Conservation (phyloP, 164 flowering plant genomes). For the Platanus orientalis region DNA sequence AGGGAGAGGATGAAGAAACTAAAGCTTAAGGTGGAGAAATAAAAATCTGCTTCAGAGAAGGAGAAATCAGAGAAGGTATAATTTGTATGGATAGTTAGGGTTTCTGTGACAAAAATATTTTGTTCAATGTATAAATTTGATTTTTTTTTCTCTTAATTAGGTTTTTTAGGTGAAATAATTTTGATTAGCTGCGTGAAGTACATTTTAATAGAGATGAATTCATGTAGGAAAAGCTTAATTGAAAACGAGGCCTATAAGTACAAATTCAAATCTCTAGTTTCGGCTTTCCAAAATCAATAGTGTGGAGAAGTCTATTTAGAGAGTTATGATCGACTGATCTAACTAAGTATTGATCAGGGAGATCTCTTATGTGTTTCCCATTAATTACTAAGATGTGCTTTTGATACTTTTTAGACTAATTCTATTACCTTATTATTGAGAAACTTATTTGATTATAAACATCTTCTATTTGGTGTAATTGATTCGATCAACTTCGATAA, state of each 20-base stretch:
- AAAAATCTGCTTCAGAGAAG: constrained; percentile 38
- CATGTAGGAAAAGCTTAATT: too few species aligned
- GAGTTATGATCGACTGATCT: background rate
- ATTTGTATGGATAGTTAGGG: too few species aligned
- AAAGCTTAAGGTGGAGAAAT: constrained; percentile 42
- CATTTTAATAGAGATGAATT: too few species aligned
- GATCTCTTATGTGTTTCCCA: background rate
- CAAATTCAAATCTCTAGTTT: too few species aligned
- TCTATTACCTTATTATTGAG: background rate
- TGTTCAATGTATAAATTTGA: too few species aligned
- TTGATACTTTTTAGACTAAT: background rate
- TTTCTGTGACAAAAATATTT: too few species aligned
- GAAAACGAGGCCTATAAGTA: too few species aligned
- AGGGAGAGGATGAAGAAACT: constrained; percentile 47
- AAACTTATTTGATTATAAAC: background rate
- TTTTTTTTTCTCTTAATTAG: too few species aligned
- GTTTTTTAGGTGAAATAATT: too few species aligned
- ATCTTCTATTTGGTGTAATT: background rate
- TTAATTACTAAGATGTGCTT: too few species aligned
- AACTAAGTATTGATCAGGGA: background rate
- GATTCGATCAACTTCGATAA: background rate
- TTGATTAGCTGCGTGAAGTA: too few species aligned
- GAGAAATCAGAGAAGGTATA: constrained; percentile 20
- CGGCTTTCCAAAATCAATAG: background rate
- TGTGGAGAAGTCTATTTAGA: background rate